Conservation (phyloP, 164 flowering plant species). For the Brasenia schreberi region DNA sequence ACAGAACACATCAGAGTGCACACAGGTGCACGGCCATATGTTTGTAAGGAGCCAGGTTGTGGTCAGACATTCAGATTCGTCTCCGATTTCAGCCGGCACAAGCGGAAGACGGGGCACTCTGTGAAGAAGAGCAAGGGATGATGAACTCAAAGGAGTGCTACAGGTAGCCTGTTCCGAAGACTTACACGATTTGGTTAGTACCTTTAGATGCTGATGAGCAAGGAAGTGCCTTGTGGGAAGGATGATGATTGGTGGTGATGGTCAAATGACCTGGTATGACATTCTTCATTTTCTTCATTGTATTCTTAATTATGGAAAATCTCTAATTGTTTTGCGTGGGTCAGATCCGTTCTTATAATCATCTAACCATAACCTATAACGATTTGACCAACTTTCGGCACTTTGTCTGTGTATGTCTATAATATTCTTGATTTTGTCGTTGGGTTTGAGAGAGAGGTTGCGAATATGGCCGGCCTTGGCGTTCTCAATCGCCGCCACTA, state of each 20-base stretch:
- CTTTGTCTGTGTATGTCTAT: neutral
- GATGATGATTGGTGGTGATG: neutral
- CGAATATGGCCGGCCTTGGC: no score
- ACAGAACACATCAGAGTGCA: conserved; percentile 98
- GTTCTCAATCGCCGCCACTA: no score
- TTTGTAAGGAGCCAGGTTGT: conserved; percentile 72
- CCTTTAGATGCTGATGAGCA: neutral
- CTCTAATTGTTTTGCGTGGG: neutral
- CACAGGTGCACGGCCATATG: conserved; percentile 92
- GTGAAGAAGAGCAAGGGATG: conserved; percentile 10
- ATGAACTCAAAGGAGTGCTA: neutral
- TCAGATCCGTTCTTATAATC: neutral
- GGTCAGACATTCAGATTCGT: conserved; percentile 96
- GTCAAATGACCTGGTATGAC: neutral
- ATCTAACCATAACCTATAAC: neutral
- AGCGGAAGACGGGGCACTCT: conserved; percentile 91
- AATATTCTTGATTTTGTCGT: neutral
- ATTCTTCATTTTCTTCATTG: neutral
- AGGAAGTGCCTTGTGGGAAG: neutral
- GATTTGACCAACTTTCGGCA: neutral
- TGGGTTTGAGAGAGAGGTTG: conserved; percentile 3
- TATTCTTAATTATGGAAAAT: neutral
- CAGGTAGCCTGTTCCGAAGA: neutral
- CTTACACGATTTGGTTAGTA: neutral
- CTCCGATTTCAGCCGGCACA: conserved; percentile 98